These are phyloP conservation scores for Psilocybe sp. DNA, from an alignment of 768 basidiomycete genomes.

Conservation along the genomic window DNA sequence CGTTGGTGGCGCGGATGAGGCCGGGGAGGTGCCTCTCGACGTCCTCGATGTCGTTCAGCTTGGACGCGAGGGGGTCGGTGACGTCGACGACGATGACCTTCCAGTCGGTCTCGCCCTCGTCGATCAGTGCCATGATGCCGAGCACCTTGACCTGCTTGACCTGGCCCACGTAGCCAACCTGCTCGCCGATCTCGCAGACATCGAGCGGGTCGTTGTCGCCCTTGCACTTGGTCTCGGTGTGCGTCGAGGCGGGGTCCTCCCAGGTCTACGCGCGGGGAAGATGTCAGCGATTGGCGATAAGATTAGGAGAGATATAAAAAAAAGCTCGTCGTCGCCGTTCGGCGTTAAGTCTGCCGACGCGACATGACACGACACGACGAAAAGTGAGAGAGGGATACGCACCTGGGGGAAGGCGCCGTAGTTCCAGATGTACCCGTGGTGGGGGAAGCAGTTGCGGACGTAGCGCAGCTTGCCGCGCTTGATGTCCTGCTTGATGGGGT, in stretches of 20 bases:
- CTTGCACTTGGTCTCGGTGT: conserved; percentile 97
- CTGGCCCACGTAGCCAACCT: conserved; percentile 95
- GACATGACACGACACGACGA: conserved; percentile 1
- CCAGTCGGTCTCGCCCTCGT: conserved; percentile 99
- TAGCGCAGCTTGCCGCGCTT: conserved; percentile 95
- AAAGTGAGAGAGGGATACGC: conserved; percentile 17
- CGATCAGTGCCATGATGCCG: conserved; percentile 98
- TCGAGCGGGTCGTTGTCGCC: conserved; percentile 99
- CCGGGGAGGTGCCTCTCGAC: conserved; percentile 98
- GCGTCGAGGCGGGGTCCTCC: conserved; percentile 87
- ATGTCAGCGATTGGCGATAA: conserved; percentile 6
- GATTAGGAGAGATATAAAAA: not conserved
- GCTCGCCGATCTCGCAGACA: conserved; percentile 99
- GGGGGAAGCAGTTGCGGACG: conserved; percentile 99
- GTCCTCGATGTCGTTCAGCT: conserved; percentile 98
- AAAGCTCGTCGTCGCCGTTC: too few relatives aligned
- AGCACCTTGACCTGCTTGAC: conserved; percentile 99
- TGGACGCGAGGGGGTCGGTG: conserved; percentile 90
- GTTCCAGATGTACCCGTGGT: conserved; percentile 99
- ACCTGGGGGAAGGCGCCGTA: conserved; percentile 99
- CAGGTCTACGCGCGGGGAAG: conserved; percentile 66
- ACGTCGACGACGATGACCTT: conserved; percentile 99
- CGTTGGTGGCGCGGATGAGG: conserved; percentile 94
- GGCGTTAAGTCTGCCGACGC: not conserved
- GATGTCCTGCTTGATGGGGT: conserved; percentile 99